These are phyloP conservation scores for Kwoniella sp. DNA, from an alignment of 768 basidiomycete species.

Conservation along the genomic window DNA sequence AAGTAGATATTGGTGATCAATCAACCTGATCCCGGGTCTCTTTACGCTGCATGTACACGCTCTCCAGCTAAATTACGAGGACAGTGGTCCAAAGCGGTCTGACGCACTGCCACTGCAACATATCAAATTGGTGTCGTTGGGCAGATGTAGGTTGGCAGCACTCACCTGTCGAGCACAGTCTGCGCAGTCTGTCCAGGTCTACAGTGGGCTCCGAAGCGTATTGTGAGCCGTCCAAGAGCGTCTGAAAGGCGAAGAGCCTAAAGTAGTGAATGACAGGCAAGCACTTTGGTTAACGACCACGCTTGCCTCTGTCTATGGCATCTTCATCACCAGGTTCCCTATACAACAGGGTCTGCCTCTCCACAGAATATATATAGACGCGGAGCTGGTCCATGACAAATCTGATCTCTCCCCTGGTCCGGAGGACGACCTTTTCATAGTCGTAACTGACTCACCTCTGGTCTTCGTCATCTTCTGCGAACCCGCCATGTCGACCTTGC, in stretches of 20 bases:
- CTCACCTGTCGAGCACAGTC: slow-evolving; percentile 48
- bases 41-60: too few species aligned
- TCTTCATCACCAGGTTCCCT: neutral
- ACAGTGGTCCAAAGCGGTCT: neutral
- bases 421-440: neutral
- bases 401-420: too few species aligned
- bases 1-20: neutral
- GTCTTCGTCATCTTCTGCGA: slow-evolving; percentile 12
- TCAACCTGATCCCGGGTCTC: too few species aligned
- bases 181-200: slow-evolving; percentile 42
- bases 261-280: neutral
- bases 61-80: too few species aligned
- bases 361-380: too few species aligned
- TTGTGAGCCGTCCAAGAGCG: slow-evolving; percentile 43
- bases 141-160: neutral
- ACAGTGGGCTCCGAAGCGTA: slow-evolving; percentile 36
- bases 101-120: too few species aligned
- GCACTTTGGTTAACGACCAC: too few species aligned
- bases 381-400: too few species aligned
- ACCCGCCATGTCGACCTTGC: neutral
- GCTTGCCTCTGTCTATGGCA: too few species aligned
- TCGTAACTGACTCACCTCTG: slow-evolving; percentile 6
- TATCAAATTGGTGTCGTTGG: too few species aligned
- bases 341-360: too few species aligned
- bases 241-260: slow-evolving; percentile 48